These are phyloP conservation scores for Candida frijolesensis DNA, from an alignment of 1,139 yeast genomes.

Conservation along the genomic window DNA sequence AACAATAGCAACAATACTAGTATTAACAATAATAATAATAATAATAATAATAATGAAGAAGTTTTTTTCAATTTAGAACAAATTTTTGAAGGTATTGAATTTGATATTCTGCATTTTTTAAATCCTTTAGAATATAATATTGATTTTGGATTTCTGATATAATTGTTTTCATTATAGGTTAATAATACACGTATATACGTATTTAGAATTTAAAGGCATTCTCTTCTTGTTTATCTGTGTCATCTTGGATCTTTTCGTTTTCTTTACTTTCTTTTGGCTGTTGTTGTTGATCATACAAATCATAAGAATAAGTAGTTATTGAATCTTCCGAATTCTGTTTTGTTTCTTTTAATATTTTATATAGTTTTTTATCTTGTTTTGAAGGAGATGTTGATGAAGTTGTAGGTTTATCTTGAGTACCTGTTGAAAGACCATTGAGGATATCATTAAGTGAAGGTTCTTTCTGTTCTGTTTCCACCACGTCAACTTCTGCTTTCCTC, in stretches of 20 bases:
- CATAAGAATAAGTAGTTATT: conserved; percentile 10
- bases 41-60: not conserved
- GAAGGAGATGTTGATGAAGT: no score
- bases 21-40: not conserved
- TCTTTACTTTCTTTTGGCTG: not conserved
- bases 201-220: conserved; percentile 17
- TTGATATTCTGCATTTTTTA: conserved; percentile 29
- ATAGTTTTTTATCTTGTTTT: conserved; percentile 8
- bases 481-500: conserved; percentile 13
- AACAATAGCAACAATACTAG: not conserved
- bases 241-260: not conserved
- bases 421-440: conserved; percentile 2
- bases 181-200: not conserved
- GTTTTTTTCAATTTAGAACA: conserved; percentile 20
- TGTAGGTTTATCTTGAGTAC: not conserved
- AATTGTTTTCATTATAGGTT: no score
- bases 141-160: conserved; percentile 14
- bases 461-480: not conserved
- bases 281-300: not conserved
- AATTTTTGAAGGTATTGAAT: conserved; percentile 35
- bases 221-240: conserved; percentile 6
- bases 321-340: conserved; percentile 4
- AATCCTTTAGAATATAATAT: conserved; percentile 31
- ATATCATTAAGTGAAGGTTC: conserved; percentile 6
- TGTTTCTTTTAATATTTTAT: conserved; percentile 15